A percentile compares a stretch with the other conserved stretches of the same genome.
Conservation (phyloP, 2,329 filamentous ascomycete species). For the Colletotrichum lini region DNA sequence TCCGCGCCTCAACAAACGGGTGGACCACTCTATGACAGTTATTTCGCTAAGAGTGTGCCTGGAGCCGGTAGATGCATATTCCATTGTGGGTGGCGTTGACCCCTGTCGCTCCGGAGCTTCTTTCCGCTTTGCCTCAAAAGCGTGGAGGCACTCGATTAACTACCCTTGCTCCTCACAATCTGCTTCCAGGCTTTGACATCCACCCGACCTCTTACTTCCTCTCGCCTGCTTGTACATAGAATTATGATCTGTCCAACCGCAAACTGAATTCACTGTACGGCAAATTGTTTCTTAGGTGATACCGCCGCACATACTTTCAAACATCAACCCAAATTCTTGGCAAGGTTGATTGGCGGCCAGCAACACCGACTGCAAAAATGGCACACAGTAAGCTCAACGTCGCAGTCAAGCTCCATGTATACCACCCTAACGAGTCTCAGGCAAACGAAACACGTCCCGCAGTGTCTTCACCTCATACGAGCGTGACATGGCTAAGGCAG, state of each 20-base stretch:
- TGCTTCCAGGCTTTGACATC: not conserved
- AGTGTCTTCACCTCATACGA: conserved; percentile 96
- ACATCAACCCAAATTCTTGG: not conserved
- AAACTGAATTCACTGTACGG: not conserved
- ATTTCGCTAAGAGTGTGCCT: conserved; percentile 26
- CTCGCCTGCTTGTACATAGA: not conserved
- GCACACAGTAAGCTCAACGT: conserved; percentile 62
- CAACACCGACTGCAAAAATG: conserved; percentile 50
- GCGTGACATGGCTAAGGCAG: conserved; percentile 82
- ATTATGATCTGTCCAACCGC: not conserved
- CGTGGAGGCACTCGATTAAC: not conserved
- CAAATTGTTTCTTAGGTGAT: not conserved
- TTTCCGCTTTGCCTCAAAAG: conserved; percentile 3
- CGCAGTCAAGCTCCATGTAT: not conserved
- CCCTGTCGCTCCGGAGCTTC: not conserved
- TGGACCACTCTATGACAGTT: conserved; percentile 27
- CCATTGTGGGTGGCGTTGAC: no score
- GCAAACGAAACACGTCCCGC: conserved; percentile 91
- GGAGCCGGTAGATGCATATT: conserved; percentile 12
- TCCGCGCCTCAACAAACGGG: conserved; percentile 36
- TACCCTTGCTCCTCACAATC: not conserved
- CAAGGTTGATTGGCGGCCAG: not conserved
- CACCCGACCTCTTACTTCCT: not conserved
- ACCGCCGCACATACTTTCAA: no score
- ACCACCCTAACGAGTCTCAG: conserved; percentile 52